Percentiles rank a stretch among this genome's conserved stretches.
These are phyloP conservation scores for Daldinia childiae DNA, from an alignment of 495 filamentous ascomycete species.

Conservation along the genomic window DNA sequence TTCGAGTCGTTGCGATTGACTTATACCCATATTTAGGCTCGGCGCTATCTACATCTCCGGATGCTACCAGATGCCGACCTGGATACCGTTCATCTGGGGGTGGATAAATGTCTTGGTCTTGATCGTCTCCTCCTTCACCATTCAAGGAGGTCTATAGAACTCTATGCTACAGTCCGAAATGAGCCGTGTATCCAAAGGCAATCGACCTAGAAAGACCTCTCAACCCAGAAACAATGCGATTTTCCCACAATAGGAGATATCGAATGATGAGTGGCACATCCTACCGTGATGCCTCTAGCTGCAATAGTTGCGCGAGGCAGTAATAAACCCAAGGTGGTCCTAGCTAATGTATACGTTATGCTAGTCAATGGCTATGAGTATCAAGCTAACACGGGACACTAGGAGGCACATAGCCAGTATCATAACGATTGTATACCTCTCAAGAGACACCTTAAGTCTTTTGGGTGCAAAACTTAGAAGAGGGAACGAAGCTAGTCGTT, in stretches of 20 bases:
- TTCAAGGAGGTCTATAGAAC: constrained; percentile 87
- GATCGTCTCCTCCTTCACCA: constrained; percentile 91
- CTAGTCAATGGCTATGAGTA: background rate
- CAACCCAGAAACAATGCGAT: background rate
- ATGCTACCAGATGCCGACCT: constrained; percentile 93
- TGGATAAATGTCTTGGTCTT: constrained; percentile 88
- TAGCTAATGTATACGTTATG: background rate
- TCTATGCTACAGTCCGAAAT: background rate
- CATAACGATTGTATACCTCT: background rate
- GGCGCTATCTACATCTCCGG: constrained; percentile 88
- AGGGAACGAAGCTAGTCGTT: background rate
- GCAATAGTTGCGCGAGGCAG: background rate
- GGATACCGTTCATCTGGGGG: constrained; percentile 97
- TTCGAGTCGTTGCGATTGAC: constrained; percentile 35
- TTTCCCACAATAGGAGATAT: background rate
- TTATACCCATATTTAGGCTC: constrained; percentile 63
- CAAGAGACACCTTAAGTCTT: background rate
- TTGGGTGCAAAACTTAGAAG: background rate
- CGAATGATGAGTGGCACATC: background rate
- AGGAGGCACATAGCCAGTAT: background rate
- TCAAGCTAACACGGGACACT: background rate
- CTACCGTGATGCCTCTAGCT: background rate
- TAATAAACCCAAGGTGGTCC: background rate
- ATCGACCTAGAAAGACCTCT: background rate
- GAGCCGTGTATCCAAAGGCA: background rate